phyloP scores from a whole-genome alignment of 2,329 filamentous ascomycete genomes.

The Diaporthe citri region DNA sequence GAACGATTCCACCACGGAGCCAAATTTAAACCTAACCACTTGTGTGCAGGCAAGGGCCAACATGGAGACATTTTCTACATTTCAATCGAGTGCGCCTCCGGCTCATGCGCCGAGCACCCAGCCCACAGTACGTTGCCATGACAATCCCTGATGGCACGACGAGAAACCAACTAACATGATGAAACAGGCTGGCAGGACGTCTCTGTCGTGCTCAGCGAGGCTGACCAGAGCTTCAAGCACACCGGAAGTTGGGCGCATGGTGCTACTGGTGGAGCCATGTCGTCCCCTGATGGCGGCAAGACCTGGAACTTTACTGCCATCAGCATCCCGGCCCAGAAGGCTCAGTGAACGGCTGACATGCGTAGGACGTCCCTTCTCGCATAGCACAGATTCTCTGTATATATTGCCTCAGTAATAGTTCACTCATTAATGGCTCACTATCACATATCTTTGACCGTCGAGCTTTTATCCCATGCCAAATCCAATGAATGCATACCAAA shows the following conservation, averaged over 20 bases:
- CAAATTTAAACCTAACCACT: not conserved
- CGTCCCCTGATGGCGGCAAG: not conserved
- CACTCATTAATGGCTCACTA: not conserved
- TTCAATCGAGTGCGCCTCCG: conserved; percentile 16
- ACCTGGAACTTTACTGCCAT: conserved; percentile 10
- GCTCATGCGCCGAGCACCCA: not conserved
- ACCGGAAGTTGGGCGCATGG: not conserved
- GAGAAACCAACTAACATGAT: not conserved
- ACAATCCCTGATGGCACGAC: no score
- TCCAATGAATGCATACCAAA: not conserved
- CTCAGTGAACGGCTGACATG: not conserved
- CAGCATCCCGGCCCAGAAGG: not conserved
- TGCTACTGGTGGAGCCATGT: conserved; percentile 17
- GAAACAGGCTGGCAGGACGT: conserved; percentile 5
- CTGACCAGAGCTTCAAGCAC: conserved; percentile 2
- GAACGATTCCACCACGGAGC: not conserved
- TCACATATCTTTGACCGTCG: not conserved
- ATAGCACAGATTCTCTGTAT: not conserved
- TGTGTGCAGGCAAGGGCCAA: not conserved
- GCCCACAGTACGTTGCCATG: not conserved
- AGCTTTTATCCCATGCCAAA: not conserved
- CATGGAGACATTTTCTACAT: conserved; percentile 19
- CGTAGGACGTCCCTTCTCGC: not conserved
- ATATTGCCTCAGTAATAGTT: not conserved
- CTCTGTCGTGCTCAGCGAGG: conserved; percentile 3